These are phyloP conservation scores for Xenoacremonium recifei DNA, from an alignment of 2,329 filamentous ascomycete species.

Conservation along the genomic window DNA sequence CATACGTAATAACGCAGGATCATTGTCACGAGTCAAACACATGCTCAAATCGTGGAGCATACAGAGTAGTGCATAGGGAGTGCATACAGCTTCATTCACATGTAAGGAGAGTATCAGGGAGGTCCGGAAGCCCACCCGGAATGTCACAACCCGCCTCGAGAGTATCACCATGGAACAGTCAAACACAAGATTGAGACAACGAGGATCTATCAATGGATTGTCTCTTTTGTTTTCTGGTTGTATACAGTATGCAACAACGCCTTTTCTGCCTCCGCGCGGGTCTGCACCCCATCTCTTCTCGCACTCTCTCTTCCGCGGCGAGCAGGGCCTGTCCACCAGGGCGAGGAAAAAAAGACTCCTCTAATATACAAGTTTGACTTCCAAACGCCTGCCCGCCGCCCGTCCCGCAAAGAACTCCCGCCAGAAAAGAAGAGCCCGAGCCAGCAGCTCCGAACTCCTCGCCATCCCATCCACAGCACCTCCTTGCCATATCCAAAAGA, in stretches of 20 bases:
- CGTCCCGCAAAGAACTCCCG: background rate
- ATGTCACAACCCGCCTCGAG: background rate
- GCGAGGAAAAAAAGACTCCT: constrained; percentile 17
- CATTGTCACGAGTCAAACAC: background rate
- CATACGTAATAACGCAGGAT: background rate
- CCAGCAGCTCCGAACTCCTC: constrained; percentile 12
- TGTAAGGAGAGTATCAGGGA: no score
- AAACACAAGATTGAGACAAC: background rate
- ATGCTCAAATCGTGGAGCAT: background rate
- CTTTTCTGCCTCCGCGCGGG: constrained; percentile 3
- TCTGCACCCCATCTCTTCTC: constrained; percentile 4
- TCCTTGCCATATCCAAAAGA: constrained; percentile 16
- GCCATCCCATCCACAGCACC: constrained; percentile 17
- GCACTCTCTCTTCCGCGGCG: background rate
- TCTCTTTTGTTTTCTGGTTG: constrained; percentile 15
- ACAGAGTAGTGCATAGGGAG: background rate
- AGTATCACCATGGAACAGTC: background rate
- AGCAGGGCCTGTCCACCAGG: constrained; percentile 8
- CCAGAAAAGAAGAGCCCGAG: constrained; percentile 1
- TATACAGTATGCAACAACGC: constrained; percentile 19
- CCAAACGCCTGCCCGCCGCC: constrained; percentile 8
- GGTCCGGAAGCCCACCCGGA: no score
- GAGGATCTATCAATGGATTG: constrained; percentile 14
- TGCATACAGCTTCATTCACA: no score
- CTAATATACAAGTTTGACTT: constrained; percentile 27